phyloP scores from a whole-genome alignment of 1,284 basidiomycete species.

The Melampsora americana region DNA sequence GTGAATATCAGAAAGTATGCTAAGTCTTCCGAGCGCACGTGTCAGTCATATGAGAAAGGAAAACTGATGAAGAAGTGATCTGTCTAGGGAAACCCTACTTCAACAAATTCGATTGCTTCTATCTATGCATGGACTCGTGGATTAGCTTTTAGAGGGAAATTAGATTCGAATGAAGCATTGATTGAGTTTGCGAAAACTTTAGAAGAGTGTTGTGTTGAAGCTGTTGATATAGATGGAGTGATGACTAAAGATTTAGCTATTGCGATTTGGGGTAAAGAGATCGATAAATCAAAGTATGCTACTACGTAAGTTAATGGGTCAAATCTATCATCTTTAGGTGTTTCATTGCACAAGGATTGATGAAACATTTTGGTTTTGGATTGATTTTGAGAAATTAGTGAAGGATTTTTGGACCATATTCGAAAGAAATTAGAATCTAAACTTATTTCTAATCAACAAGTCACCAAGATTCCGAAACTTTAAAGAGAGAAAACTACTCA shows the following conservation, averaged over 20 bases:
- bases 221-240: constrained; percentile 80
- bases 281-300: constrained; percentile 28
- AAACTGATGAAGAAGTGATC: no score
- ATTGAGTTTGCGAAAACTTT: constrained; percentile 73
- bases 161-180: constrained; percentile 78
- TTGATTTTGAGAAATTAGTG: not conserved
- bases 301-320: constrained; percentile 21
- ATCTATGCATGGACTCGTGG: constrained; percentile 99
- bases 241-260: constrained; percentile 92
- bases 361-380: not conserved
- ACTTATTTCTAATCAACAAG: not conserved
- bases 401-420: constrained; percentile 41
- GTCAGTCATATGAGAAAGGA: no score
- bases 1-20: constrained; percentile 88
- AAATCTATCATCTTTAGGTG: no score
- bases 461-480: not conserved
- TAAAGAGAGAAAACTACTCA: no score
- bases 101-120: constrained; percentile 39
- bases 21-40: no score
- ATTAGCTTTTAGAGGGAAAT: constrained; percentile 79
- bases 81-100: constrained; percentile 47
- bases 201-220: constrained; percentile 83
- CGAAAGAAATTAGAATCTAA: not conserved
- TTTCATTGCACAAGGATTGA: no score
- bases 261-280: constrained; percentile 80